Evolutionary conservation across 2,329 filamentous ascomycete species (phyloP).

Genomic region (Elsinoe fawcettii): DNA sequence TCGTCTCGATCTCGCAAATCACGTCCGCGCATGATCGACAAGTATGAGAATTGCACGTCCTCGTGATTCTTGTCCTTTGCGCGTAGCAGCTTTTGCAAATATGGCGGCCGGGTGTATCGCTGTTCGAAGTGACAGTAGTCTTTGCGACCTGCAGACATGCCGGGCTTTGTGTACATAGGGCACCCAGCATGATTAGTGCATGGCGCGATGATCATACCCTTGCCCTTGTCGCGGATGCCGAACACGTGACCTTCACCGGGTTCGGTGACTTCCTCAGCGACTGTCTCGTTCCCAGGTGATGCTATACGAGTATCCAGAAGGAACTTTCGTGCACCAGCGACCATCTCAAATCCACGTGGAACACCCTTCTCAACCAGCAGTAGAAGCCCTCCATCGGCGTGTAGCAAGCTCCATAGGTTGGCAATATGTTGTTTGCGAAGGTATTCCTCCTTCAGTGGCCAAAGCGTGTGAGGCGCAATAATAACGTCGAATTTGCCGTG

Average conservation of each 20-base stretch:
- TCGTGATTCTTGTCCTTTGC: conserved; percentile 71
- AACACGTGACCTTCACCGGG: conserved; percentile 21
- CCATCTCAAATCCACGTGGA: conserved; percentile 82
- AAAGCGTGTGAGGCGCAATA: conserved; percentile 76
- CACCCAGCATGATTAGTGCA: conserved; percentile 87
- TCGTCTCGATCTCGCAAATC: conserved; percentile 41
- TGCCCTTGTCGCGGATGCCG: conserved; percentile 39
- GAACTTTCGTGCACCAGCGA: conserved; percentile 74
- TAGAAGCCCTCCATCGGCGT: conserved; percentile 75
- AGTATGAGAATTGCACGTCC: conserved; percentile 82
- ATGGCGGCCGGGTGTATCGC: conserved; percentile 75
- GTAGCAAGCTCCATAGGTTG: conserved; percentile 82
- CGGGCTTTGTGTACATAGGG: conserved; percentile 70
- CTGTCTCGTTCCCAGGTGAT: conserved; percentile 46
- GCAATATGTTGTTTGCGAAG: conserved; percentile 71
- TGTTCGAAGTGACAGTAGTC: conserved; percentile 90
- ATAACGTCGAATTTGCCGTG: conserved; percentile 72
- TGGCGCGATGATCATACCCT: conserved; percentile 54
- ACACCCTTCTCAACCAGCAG: conserved; percentile 87
- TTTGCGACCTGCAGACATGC: conserved; percentile 64
- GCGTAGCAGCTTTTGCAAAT: conserved; percentile 68
- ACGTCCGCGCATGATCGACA: conserved; percentile 73
- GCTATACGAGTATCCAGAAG: conserved; percentile 69
- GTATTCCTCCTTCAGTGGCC: conserved; percentile 67
- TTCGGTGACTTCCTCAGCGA: conserved; percentile 21